Evolutionary conservation across 768 basidiomycete species (phyloP).

Genomic region (Myochromella boudieri): DNA sequence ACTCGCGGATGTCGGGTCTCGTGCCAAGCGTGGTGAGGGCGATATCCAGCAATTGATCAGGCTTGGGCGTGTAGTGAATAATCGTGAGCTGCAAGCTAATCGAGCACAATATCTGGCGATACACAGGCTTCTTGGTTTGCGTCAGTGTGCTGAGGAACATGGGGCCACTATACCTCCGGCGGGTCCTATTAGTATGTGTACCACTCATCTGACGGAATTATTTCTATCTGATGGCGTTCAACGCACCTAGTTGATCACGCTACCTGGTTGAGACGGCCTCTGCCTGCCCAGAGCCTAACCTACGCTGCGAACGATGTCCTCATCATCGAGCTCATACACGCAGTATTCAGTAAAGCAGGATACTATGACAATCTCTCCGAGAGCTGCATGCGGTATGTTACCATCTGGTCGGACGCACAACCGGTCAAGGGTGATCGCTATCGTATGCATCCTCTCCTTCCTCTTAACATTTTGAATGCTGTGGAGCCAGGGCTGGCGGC

Average conservation of each 20-base stretch:
- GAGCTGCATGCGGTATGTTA: slow-evolving; percentile 11
- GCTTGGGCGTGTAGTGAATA: no score
- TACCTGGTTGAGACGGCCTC: slow-evolving; percentile 8
- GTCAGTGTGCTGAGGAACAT: no score
- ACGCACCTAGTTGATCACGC: slow-evolving; percentile 10
- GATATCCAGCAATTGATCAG: background rate
- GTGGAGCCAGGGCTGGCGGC: background rate
- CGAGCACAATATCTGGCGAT: no score
- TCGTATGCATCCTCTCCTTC: slow-evolving; percentile 8
- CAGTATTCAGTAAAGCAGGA: background rate
- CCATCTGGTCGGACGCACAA: slow-evolving; percentile 9
- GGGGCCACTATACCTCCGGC: no score
- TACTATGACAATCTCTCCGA: slow-evolving; percentile 3
- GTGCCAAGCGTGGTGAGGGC: background rate
- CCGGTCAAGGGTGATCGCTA: background rate
- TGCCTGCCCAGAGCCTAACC: background rate
- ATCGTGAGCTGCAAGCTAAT: no score
- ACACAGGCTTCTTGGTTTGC: no score
- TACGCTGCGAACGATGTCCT: slow-evolving; percentile 11
- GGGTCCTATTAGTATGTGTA: no score
- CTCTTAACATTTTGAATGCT: slow-evolving; percentile 1
- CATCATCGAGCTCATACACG: slow-evolving; percentile 5
- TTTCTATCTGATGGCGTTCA: no score
- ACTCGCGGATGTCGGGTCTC: slow-evolving; percentile 17
- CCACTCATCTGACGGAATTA: no score